phyloP scores from a whole-genome alignment of 306 rosid species.

The Inga laurina region DNA sequence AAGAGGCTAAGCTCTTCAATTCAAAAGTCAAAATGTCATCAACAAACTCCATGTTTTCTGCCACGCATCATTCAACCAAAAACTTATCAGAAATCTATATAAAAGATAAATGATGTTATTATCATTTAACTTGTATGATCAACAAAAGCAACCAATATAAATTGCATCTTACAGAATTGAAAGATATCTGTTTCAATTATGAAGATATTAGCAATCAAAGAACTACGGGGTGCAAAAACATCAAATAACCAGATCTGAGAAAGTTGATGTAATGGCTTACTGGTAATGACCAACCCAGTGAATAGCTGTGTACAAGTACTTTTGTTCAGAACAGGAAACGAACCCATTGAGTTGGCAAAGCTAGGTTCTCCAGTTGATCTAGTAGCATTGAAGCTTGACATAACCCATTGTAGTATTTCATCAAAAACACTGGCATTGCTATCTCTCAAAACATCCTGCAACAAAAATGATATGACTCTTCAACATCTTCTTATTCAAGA shows the following conservation, averaged over 20 bases:
- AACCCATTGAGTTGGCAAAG: constrained; percentile 49
- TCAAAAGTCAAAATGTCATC: constrained; percentile 76
- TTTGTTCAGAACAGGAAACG: constrained; percentile 62
- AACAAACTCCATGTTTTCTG: constrained; percentile 92
- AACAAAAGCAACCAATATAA: constrained; percentile 7
- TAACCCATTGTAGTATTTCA: constrained; percentile 67
- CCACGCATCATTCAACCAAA: constrained; percentile 33
- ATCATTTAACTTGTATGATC: constrained; percentile 9
- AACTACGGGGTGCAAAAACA: not conserved
- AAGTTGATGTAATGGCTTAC: constrained; percentile 53
- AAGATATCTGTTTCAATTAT: not conserved
- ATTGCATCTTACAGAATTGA: constrained; percentile 23
- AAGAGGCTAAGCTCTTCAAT: constrained; percentile 67
- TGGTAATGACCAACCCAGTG: constrained; percentile 66
- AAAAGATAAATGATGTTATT: not conserved
- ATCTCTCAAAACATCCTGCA: constrained; percentile 69
- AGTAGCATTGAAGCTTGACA: constrained; percentile 55
- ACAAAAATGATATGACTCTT: constrained; percentile 11
- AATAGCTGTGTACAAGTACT: constrained; percentile 53
- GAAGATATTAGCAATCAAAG: constrained; percentile 14
- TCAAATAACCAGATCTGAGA: constrained; percentile 8
- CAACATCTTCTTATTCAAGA: constrained; percentile 11
- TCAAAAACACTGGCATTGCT: constrained; percentile 58
- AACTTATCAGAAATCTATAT: not conserved
- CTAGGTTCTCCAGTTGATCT: constrained; percentile 49